Evolutionary conservation across 1,139 yeast genomes (phyloP).

Genomic region (Suhomyces guaymorum): DNA sequence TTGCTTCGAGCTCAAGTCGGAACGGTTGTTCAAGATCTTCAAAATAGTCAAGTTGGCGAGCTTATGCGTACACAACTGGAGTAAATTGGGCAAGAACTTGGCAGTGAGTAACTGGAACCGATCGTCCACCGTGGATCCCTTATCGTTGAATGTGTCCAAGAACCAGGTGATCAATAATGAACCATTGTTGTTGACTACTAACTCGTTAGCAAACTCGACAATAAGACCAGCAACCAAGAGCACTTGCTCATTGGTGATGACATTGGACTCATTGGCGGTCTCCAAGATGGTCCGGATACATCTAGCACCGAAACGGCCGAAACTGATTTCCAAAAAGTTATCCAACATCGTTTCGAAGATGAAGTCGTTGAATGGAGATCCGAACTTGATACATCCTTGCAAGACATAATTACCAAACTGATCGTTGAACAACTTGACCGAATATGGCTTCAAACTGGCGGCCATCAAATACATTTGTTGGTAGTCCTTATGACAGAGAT

Average conservation of each 20-base stretch:
- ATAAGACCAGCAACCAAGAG: slow-evolving; percentile 78
- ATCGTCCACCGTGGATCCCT: slow-evolving; percentile 40
- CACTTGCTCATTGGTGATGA: slow-evolving; percentile 61
- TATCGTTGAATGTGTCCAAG: slow-evolving; percentile 77
- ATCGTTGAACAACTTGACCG: slow-evolving; percentile 85
- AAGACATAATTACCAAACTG: slow-evolving; percentile 96
- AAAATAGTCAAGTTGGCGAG: slow-evolving; percentile 81
- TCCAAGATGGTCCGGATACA: slow-evolving; percentile 93
- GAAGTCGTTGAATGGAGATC: slow-evolving; percentile 84
- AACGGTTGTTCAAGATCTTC: slow-evolving; percentile 72
- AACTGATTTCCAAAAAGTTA: slow-evolving; percentile 79
- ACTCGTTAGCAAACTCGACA: slow-evolving; percentile 73
- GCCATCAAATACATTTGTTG: slow-evolving; percentile 74
- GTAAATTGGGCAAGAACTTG: slow-evolving; percentile 62
- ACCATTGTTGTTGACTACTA: slow-evolving; percentile 85
- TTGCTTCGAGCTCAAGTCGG: slow-evolving; percentile 63
- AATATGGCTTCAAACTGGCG: slow-evolving; percentile 72
- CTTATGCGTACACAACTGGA: slow-evolving; percentile 75
- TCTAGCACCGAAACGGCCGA: slow-evolving; percentile 91
- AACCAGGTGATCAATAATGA: slow-evolving; percentile 91
- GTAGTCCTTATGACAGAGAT: slow-evolving; percentile 54
- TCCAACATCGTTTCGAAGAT: slow-evolving; percentile 82
- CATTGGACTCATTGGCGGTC: slow-evolving; percentile 51
- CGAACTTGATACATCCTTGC: slow-evolving; percentile 91
- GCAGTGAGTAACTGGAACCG: slow-evolving; percentile 42